These are phyloP conservation scores for Parathielavia hyrcaniae DNA, from an alignment of 495 filamentous ascomycete genomes.

Conservation along the genomic window DNA sequence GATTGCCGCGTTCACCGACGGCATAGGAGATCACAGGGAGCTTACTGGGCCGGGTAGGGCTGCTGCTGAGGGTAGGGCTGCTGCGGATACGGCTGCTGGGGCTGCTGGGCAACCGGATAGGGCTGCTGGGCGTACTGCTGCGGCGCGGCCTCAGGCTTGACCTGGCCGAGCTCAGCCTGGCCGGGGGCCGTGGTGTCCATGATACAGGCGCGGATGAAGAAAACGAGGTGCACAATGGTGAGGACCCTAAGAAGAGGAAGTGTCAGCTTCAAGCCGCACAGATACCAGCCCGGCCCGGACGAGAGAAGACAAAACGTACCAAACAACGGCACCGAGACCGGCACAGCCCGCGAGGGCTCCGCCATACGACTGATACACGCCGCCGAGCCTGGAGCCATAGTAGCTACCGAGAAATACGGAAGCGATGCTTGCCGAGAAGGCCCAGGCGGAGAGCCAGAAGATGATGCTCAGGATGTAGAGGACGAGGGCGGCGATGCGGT, in stretches of 20 bases:
- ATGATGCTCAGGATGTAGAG: conserved; percentile 32
- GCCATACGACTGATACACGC: conserved; percentile 8
- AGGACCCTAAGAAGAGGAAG: conserved; percentile 29
- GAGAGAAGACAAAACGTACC: conserved; percentile 24
- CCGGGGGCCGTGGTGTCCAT: conserved; percentile 10
- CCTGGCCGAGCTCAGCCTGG: conserved; percentile 33
- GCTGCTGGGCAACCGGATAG: conserved; percentile 12
- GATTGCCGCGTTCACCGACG: no score
- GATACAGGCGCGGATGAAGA: conserved; percentile 34
- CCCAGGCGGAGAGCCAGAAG: conserved; percentile 41
- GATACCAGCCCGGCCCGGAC: no score
- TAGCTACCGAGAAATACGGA: conserved; percentile 19
- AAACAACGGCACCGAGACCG: conserved; percentile 37
- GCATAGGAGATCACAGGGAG: background rate
- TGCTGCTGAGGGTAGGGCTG: conserved; percentile 11
- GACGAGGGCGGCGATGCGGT: conserved; percentile 30
- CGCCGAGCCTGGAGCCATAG: background rate
- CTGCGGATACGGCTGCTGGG: conserved; percentile 18
- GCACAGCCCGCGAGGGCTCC: conserved; percentile 33
- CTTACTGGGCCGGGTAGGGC: conserved; percentile 10
- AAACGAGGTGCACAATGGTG: conserved; percentile 31
- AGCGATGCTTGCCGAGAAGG: conserved; percentile 35
- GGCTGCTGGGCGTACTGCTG: conserved; percentile 20
- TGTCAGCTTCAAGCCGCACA: background rate
- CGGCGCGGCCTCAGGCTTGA: conserved; percentile 22